A percentile compares a stretch with the other conserved stretches of the same genome.
Conservation (phyloP, 768 basidiomycete genomes). For the Podaxis sp. region DNA sequence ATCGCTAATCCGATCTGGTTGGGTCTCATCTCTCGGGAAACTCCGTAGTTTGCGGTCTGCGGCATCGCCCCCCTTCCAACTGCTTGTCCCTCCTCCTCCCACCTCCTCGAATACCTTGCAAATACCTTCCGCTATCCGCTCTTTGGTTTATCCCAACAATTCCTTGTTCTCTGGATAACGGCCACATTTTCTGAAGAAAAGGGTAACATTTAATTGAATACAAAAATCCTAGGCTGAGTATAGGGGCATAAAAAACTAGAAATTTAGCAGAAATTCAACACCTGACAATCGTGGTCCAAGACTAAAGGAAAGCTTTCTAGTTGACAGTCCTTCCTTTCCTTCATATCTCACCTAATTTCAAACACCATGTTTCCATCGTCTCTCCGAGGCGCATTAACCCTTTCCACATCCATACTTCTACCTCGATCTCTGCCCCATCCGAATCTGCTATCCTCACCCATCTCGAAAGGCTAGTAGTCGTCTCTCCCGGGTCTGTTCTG, state of each 20-base stretch:
- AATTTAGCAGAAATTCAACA: not conserved
- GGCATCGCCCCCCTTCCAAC: not conserved
- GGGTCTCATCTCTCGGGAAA: too few relatives aligned
- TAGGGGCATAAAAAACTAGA: too few relatives aligned
- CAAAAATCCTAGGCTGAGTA: too few relatives aligned
- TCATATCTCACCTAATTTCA: not conserved
- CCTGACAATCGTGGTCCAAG: not conserved
- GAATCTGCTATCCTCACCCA: not conserved
- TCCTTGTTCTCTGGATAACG: not conserved
- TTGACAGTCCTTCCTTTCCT: not conserved
- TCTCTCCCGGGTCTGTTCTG: not conserved
- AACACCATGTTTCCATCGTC: not conserved
- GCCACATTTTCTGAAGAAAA: not conserved
- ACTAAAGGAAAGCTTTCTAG: not conserved
- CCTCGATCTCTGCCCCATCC: not conserved
- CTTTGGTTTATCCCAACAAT: not conserved
- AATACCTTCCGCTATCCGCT: not conserved
- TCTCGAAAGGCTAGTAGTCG: not conserved
- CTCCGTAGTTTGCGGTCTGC: not conserved
- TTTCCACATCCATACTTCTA: constrained; percentile 4
- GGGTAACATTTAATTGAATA: too few relatives aligned
- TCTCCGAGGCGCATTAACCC: not conserved
- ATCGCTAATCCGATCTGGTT: too few relatives aligned
- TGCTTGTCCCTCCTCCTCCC: not conserved
- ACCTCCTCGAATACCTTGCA: not conserved